These are phyloP conservation scores for Gracilaria gracilis DNA, from an alignment of 23 red algal genomes.

Conservation along the genomic window DNA sequence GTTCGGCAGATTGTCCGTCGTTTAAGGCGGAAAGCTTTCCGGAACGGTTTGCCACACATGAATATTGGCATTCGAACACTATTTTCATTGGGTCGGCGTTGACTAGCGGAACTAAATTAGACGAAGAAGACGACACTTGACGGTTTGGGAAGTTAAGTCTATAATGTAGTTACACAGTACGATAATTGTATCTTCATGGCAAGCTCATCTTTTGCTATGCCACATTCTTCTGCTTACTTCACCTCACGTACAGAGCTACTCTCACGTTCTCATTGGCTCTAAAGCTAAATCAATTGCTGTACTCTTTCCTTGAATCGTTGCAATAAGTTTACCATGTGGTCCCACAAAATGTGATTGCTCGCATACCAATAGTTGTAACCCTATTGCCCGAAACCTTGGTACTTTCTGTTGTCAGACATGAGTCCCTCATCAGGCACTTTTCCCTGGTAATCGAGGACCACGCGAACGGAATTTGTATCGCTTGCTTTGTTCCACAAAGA, in stretches of 20 bases:
- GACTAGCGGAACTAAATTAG: not conserved
- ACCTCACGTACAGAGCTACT: no score
- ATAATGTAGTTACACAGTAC: no score
- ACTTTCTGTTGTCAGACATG: no score
- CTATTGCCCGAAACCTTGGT: no score
- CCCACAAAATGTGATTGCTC: no score
- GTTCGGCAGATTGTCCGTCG: not conserved
- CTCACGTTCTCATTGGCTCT: no score
- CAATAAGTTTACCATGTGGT: not conserved
- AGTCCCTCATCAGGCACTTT: not conserved
- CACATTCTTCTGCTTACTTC: no score
- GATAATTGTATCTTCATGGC: no score
- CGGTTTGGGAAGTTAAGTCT: not conserved
- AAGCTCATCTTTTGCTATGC: no score
- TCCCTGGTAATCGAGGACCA: not conserved
- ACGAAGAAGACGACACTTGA: not conserved
- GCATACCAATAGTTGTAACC: no score
- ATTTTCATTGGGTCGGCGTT: not conserved
- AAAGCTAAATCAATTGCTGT: no score
- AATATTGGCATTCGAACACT: not conserved
- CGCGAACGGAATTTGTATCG: conserved; percentile 14
- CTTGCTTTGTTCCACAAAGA: not conserved
- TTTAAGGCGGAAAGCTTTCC: not conserved
- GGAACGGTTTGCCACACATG: not conserved
- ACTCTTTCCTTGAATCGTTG: no score